Evolutionary conservation across 805 yeast species (phyloP).

Genomic region (Novakomyces olei): DNA sequence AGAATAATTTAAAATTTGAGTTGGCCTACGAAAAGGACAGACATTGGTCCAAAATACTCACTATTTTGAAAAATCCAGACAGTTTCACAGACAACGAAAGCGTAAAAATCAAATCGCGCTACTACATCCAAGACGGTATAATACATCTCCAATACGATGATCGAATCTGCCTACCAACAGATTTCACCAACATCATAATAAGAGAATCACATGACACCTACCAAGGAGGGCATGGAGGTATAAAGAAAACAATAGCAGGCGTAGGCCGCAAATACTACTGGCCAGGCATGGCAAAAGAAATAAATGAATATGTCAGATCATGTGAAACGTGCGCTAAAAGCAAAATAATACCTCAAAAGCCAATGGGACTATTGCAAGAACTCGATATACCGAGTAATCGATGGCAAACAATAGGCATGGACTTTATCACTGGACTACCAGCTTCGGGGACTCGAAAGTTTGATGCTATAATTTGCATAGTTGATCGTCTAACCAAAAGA

Average conservation of each 20-base stretch:
- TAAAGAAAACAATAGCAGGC: slow-evolving; percentile 1
- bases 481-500: neutral
- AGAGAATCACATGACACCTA: slow-evolving; percentile 3
- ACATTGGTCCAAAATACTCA: no score
- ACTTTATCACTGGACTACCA: neutral
- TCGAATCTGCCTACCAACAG: no score
- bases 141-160: no score
- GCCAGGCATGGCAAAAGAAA: slow-evolving; percentile 5
- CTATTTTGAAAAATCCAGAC: no score
- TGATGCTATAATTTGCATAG: neutral
- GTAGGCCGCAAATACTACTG: slow-evolving; percentile 4
- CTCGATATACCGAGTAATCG: slow-evolving; percentile 6
- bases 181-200: no score
- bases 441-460: neutral
- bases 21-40: no score
- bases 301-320: slow-evolving; percentile 4
- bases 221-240: slow-evolving; percentile 3
- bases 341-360: slow-evolving; percentile 4
- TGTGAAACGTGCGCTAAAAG: slow-evolving; percentile 7
- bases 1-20: no score
- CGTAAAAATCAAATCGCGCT: no score
- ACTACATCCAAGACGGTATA: no score
- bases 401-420: slow-evolving; percentile 6
- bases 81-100: no score
- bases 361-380: slow-evolving; percentile 6